Base-by-base conservation (phyloP, 352 stramenopile genomes). In the Globisporangium solare region DNA sequence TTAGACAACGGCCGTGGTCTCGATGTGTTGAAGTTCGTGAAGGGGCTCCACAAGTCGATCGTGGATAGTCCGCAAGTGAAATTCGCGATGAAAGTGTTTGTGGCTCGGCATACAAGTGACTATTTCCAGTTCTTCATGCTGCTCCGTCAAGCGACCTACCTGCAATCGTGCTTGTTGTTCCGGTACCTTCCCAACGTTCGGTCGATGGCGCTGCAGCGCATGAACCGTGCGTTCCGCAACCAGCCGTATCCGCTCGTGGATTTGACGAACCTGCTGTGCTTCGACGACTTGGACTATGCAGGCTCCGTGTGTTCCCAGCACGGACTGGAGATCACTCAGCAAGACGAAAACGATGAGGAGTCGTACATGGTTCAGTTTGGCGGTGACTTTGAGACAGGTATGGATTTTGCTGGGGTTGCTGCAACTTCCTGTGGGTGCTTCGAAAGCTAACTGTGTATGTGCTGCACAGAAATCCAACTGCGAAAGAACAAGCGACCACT, bases 1-100 rank as follows among this genome's bases (percentile, higher is more conserved):
- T 60, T 95, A 24, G 83, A 95, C 63, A 94, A 95, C 58, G 86
- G 83, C 6, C 78, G 81, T 12, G 84, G 82, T 0, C 71, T 88
- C 13, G 86, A 94, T 57, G 86, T 95, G 31, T 61, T 95, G 17
- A 94, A 95, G 62, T 95, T 92, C 55, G 78, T 92, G 8, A 95
- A 95, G 55, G 70, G 79, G 11, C 54, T 95, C 1, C 71, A 79
- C 13, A 68, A 59, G 55, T 49, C 64, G 14, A 73, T 95, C 21
- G 47, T 89, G 17, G 74, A 85, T 32, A 82, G 74, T 12, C 54
- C 68, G n/a, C 83, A 91, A 60, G 74, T 95, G 24, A 84, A 93
- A 57, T 95, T 95, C 46, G 86, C 86, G 5, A 93, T 94, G 86
- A 72, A 74, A 27, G 81, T 89, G 17, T 95, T 95, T 58, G 84